phyloP scores from a whole-genome alignment of 208 protist species.

The Endotrypanum monterogeii region DNA sequence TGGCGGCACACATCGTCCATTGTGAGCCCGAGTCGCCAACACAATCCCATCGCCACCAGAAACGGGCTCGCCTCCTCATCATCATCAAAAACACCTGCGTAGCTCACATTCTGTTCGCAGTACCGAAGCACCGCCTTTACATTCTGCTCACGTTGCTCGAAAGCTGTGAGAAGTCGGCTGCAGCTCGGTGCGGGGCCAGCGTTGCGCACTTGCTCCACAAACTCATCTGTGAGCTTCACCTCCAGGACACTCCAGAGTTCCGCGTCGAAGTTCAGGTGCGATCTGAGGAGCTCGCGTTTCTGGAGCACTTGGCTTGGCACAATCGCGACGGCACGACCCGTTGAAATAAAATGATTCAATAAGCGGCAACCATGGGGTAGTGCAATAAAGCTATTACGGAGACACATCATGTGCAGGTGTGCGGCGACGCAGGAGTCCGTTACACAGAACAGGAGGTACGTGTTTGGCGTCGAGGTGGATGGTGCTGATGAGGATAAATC shows the following conservation, averaged over 20 bases:
- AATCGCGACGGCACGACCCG: conserved; percentile 33
- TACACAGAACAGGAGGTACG: conserved; percentile 50
- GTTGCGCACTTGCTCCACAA: conserved; percentile 25
- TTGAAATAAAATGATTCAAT: conserved; percentile 38
- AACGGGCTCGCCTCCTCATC: conserved; percentile 77
- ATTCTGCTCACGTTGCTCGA: conserved; percentile 51
- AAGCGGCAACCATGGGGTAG: conserved; percentile 51
- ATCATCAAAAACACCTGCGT: conserved; percentile 74
- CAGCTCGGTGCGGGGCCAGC: neutral
- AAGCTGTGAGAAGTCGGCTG: conserved; percentile 40
- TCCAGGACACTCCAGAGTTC: conserved; percentile 64
- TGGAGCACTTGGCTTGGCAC: conserved; percentile 49
- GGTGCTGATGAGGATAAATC: neutral
- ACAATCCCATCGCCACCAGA: conserved; percentile 62
- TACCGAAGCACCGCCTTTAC: conserved; percentile 66
- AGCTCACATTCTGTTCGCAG: conserved; percentile 67
- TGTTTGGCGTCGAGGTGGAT: neutral
- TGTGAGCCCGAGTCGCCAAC: conserved; percentile 40
- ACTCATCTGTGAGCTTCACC: conserved; percentile 22
- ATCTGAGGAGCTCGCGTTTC: conserved; percentile 45
- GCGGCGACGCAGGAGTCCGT: conserved; percentile 72
- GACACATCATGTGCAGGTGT: conserved; percentile 66
- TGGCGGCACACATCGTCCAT: conserved; percentile 54
- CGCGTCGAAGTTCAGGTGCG: conserved; percentile 68
- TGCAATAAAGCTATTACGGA: conserved; percentile 58